Percentiles rank a stretch among this genome's conserved stretches.
Conservation (phyloP, 768 basidiomycete genomes). For the Amanita inopinata region DNA sequence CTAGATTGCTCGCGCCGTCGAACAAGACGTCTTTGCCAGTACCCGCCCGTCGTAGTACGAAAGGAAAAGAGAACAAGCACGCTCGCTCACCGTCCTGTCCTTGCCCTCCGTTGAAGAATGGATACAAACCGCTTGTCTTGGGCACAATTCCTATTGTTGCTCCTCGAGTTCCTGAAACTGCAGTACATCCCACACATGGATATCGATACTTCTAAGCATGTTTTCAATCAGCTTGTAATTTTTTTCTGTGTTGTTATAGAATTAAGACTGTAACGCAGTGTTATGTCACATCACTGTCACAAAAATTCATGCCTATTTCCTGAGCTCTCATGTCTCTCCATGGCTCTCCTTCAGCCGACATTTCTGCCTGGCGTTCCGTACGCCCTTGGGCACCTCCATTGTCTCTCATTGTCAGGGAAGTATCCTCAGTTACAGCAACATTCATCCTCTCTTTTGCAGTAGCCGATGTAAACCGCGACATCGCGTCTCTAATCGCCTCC, state of each 20-base stretch:
- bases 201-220: constrained; percentile 7
- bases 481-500: constrained; percentile 33
- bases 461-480: constrained; percentile 25
- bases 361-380: constrained; percentile 56
- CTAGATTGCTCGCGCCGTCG: background rate
- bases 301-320: constrained; percentile 1
- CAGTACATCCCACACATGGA: constrained; percentile 2
- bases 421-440: constrained; percentile 79
- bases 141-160: background rate
- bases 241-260: background rate
- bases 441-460: constrained; percentile 58
- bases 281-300: constrained; percentile 8
- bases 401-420: constrained; percentile 64
- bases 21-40: background rate
- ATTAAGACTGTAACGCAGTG: background rate
- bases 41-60: background rate
- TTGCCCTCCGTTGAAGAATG: constrained; percentile 3
- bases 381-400: constrained; percentile 70
- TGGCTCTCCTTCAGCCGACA: constrained; percentile 14
- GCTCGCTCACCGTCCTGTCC: background rate
- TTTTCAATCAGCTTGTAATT: background rate
- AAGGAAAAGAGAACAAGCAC: constrained; percentile 2
- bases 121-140: constrained; percentile 2
- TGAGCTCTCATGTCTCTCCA: constrained; percentile 19
- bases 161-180: constrained; percentile 1